These are phyloP conservation scores for Botrytis aclada DNA, from an alignment of 2,329 filamentous ascomycete species.

Conservation along the genomic window DNA sequence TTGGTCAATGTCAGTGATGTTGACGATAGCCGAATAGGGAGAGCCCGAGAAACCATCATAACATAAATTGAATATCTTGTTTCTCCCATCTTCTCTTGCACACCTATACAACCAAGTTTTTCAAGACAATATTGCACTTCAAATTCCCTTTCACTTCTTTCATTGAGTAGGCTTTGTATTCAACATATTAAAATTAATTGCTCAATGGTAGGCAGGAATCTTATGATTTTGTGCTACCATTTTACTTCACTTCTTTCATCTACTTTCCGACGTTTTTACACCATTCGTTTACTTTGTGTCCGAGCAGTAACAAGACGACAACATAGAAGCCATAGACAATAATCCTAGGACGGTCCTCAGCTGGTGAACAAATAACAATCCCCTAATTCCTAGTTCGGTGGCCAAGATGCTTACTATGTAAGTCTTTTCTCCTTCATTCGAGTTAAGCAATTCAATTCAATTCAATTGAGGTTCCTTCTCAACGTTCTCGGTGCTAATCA, in stretches of 20 bases:
- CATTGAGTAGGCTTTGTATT: not conserved
- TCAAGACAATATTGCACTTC: not conserved
- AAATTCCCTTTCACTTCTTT: not conserved
- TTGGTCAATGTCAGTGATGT: not conserved
- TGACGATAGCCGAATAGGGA: not conserved
- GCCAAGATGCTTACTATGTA: slow-evolving; percentile 27
- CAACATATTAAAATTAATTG: slow-evolving; percentile 1
- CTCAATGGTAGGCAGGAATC: not conserved
- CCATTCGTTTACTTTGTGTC: not conserved
- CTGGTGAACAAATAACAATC: not conserved
- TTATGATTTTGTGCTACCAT: not conserved
- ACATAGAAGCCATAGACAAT: not conserved
- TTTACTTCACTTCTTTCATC: not conserved
- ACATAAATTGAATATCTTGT: not conserved
- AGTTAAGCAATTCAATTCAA: not conserved
- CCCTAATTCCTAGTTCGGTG: not conserved
- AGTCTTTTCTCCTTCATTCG: slow-evolving; percentile 6
- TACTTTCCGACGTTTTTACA: not conserved
- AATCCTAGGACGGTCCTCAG: not conserved
- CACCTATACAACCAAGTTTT: not conserved
- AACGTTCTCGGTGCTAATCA: not conserved
- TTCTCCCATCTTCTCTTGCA: not conserved
- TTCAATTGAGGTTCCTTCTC: not conserved
- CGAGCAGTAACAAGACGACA: not conserved
- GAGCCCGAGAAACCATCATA: not conserved